A percentile compares a stretch with the other conserved stretches of the same genome.
Evolutionary conservation across 2,329 filamentous ascomycete genomes (phyloP).

Genomic region (Aureobasidium sp.): DNA sequence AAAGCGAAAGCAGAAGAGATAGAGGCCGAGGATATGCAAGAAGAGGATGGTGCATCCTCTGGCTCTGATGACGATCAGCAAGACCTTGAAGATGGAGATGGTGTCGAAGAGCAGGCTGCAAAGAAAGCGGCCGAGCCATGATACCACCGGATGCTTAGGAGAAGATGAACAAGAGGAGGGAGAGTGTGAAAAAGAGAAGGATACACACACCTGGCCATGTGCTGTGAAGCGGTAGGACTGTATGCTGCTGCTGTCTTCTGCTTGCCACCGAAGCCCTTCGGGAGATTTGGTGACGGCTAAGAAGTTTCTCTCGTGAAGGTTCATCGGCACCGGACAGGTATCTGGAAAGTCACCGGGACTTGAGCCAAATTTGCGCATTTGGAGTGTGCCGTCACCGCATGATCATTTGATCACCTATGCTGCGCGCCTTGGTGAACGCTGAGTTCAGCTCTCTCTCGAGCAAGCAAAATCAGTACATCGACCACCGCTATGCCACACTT

Average conservation of each 20-base stretch:
- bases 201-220: background rate
- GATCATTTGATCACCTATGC: too few species aligned
- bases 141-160: background rate
- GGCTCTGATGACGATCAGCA: constrained; percentile 6
- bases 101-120: background rate
- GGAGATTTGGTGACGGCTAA: too few species aligned
- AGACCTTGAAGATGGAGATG: background rate
- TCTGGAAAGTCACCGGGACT: too few species aligned
- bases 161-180: background rate
- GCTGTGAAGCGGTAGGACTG: background rate
- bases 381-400: too few species aligned
- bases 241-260: background rate
- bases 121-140: background rate
- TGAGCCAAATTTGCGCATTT: too few species aligned
- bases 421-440: too few species aligned
- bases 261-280: background rate
- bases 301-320: too few species aligned
- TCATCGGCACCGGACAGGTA: too few species aligned
- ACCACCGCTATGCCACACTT: too few species aligned
- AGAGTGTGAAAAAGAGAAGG: background rate
- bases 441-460: too few species aligned
- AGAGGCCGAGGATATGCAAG: constrained; percentile 26
- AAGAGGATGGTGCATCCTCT: background rate
- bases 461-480: too few species aligned
- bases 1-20: constrained; percentile 81